Evolutionary conservation across 768 basidiomycete genomes (phyloP).

Genomic region (Lentinula sp.): DNA sequence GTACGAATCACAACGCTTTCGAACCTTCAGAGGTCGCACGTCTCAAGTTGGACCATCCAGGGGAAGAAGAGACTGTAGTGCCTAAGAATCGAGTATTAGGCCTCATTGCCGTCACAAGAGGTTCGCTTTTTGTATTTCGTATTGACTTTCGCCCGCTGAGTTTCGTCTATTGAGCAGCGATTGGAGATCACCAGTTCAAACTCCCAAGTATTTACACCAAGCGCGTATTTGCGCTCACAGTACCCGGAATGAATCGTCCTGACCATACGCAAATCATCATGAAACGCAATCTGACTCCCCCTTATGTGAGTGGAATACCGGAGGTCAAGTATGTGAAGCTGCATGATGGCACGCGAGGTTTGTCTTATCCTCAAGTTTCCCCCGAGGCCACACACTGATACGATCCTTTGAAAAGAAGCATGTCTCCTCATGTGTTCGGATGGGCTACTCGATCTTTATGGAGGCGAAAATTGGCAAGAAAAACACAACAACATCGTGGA

Average conservation of each 20-base stretch:
- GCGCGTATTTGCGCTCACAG: constrained; percentile 35
- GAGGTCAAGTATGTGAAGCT: constrained; percentile 37
- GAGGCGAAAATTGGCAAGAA: constrained; percentile 18
- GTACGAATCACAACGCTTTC: constrained; percentile 45
- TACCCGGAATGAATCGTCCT: constrained; percentile 27
- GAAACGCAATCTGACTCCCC: constrained; percentile 42
- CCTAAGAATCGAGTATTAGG: constrained; percentile 43
- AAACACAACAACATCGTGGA: constrained; percentile 20
- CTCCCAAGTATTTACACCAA: constrained; percentile 41
- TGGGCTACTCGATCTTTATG: constrained; percentile 43
- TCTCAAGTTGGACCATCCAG: constrained; percentile 40
- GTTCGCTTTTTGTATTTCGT: constrained; percentile 19
- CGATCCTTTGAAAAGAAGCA: constrained; percentile 9
- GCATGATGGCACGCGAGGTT: constrained; percentile 3
- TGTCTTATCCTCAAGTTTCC: background rate
- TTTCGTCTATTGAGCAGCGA: constrained; percentile 23
- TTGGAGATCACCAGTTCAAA: constrained; percentile 53
- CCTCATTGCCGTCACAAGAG: constrained; percentile 51
- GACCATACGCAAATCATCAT: constrained; percentile 22
- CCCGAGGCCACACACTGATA: background rate
- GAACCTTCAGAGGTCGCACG: constrained; percentile 33
- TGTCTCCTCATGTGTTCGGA: constrained; percentile 48
- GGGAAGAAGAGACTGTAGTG: constrained; percentile 34
- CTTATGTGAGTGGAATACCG: constrained; percentile 42
- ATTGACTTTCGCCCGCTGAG: background rate